Evolutionary conservation across 2,329 filamentous ascomycete genomes (phyloP).

Genomic region (Phialemoniopsis sp.): DNA sequence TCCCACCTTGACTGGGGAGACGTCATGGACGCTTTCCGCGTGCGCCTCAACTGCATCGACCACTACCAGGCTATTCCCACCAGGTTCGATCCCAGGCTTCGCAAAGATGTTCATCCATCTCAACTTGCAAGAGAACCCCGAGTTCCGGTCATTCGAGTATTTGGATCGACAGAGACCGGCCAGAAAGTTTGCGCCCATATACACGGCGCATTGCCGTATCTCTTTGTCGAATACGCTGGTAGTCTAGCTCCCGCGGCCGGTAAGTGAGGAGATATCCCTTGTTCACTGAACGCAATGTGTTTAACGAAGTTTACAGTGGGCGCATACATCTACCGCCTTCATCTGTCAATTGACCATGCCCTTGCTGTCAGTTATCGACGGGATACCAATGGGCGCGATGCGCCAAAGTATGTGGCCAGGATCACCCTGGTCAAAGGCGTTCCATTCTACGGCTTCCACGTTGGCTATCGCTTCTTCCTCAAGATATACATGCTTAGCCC

Average conservation of each 20-base stretch:
- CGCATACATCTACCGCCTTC: slow-evolving; percentile 71
- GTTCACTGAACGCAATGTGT: too few species aligned
- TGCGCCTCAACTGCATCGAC: slow-evolving; percentile 94
- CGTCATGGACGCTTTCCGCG: slow-evolving; percentile 70
- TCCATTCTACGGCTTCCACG: slow-evolving; percentile 93
- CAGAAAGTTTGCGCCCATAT: slow-evolving; percentile 96
- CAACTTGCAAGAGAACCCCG: slow-evolving; percentile 62
- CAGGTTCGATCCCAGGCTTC: slow-evolving; percentile 74
- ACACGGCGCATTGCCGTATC: slow-evolving; percentile 91
- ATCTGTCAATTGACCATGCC: slow-evolving; percentile 86
- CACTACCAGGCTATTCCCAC: slow-evolving; percentile 83
- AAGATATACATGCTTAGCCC: slow-evolving; percentile 96
- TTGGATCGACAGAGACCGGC: slow-evolving; percentile 89
- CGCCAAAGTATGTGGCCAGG: slow-evolving; percentile 74
- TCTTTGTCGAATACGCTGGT: slow-evolving; percentile 85
- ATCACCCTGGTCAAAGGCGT: slow-evolving; percentile 90
- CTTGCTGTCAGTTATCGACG: slow-evolving; percentile 80
- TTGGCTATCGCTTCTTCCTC: slow-evolving; percentile 85
- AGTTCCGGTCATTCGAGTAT: slow-evolving; percentile 83
- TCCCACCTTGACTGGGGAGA: neutral
- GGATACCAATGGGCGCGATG: slow-evolving; percentile 60
- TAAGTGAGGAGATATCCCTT: slow-evolving; percentile 26
- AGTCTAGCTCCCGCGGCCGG: slow-evolving; percentile 63
- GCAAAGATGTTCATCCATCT: slow-evolving; percentile 56
- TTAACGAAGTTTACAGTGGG: slow-evolving; percentile 48